Base-by-base conservation (phyloP, 176 grass and related monocot genomes). In the Bromus sterilis region DNA sequence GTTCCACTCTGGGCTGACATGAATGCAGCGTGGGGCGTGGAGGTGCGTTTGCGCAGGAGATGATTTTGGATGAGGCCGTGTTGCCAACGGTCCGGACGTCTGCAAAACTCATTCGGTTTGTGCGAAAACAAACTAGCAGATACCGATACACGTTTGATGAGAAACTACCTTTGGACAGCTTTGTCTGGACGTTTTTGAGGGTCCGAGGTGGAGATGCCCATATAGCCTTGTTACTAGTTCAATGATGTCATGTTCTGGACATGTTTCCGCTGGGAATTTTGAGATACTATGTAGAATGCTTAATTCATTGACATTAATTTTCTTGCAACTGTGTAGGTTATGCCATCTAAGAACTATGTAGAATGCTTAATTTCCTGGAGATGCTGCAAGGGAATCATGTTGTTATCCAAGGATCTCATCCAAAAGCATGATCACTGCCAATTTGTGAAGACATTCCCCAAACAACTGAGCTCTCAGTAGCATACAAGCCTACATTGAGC, bases 331-430 rank as follows among this genome's bases (percentile, higher is more conserved):
- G 74, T 80, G 31, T 62, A 86, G 84, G 67, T 63, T 80, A n/a
- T n/a, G n/a, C n/a, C 56, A 80, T 80, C 51, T 85, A 53, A 29
- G 9, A 74, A 80, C 25, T 74, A 40, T 86, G 71, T 79, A 42
- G 76, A 80, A 53, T 56, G 63, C 32, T 37, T 73, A 53, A 41
- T n/a, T n/a, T 51, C 67, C 76, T 42, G 23, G 76, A 74, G 67
- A 74, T 86, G 67, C 24, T 73, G 76, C 41, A 55, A 73, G 42
- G 37, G 66, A 80, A 73, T 74, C 56, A 74, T 73, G 56, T 24
- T 79, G 23, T 39, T 32, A 64, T 72, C 55, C 84, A 60, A 73
- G 56, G 67, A 7, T n/a, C n/a, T 18, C 5, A 61, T 33, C 33
- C 56, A 80, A 53, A 53, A 31, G 67, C 67, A 74, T 41, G 66